phyloP scores from a whole-genome alignment of 176 grass and related monocot species.

The Bromus sterilis region DNA sequence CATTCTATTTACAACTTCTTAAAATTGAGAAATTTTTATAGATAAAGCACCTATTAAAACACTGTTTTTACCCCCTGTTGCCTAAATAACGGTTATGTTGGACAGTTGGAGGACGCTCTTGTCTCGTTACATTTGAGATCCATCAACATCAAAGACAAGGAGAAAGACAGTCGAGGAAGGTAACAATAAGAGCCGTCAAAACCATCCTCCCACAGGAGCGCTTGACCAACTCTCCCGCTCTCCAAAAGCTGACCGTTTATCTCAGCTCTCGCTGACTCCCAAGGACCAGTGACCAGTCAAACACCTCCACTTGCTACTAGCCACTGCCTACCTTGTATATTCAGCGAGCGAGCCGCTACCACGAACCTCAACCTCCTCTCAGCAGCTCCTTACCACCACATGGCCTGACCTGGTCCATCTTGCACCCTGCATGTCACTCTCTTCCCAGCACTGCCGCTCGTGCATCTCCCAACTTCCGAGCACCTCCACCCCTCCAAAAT shows the following conservation, averaged over 20 bases:
- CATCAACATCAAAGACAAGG: too few relatives aligned
- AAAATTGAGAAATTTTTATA: too few relatives aligned
- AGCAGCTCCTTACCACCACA: not conserved
- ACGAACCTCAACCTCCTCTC: not conserved
- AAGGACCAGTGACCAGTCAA: constrained; percentile 13
- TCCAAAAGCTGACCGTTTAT: not conserved
- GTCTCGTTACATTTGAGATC: too few relatives aligned
- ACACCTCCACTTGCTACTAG: not conserved
- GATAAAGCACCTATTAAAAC: too few relatives aligned
- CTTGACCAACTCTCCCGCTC: not conserved
- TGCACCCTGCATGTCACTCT: not conserved
- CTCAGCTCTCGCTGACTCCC: not conserved
- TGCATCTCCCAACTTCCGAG: not conserved
- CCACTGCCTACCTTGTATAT: not conserved
- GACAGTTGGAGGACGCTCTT: too few relatives aligned
- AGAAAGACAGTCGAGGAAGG: not conserved
- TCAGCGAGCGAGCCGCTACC: not conserved
- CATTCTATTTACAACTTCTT: too few relatives aligned
- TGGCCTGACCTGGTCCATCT: not conserved
- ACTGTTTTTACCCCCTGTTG: too few relatives aligned
- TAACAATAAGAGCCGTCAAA: not conserved
- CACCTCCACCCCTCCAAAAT: not conserved
- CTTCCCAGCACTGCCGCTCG: not conserved
- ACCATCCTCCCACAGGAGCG: not conserved
- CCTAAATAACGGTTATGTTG: too few relatives aligned